Base-by-base conservation (phyloP, 345 rosid species). In the Boechera stricta region DNA sequence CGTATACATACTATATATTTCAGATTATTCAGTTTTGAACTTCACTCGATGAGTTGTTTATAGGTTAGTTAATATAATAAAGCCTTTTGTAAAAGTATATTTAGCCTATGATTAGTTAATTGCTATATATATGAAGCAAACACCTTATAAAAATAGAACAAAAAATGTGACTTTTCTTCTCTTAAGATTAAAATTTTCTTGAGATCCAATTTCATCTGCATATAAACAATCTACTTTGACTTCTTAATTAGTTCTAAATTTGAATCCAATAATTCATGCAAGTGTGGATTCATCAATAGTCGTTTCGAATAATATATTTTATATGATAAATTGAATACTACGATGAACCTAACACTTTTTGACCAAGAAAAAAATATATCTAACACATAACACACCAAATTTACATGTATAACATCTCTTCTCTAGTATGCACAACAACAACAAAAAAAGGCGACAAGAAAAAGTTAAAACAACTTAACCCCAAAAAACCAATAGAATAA, bases 301-400 rank as follows among this genome's bases (percentile, higher is more conserved):
- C 2, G n/a, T 69, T 26, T 33, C 7, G 1, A 32, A 47, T 56
- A 32, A 41, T 31, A 56, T 28, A 9, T 5, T 2, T 35, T 7
- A 7, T 58, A 32, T 31, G 66, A 61, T 5, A 13, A 49, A 26
- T 16, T 62, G 15, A 49, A 36, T 6, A 36, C 10, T 52, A 52
- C 12, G n/a, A 28, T 39, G n/a, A 54, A 63, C 57, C 18, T 63
- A 72, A 26, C 53, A 62, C 57, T 4, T 13, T 15, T 60, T 60
- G 65, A 60, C 65, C 8, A 16, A 28, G 29, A 59, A 58, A 33
- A 33, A 1, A 16, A n/a, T 2, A 8, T 42, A 59, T 60, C 48
- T 61, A 38, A 18, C 62, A 13, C 11, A 10, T 44, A 45, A 31
- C 24, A 57, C 38, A 6, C 16, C 2, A 29, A 41, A 53, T 5